Evolutionary conservation across 2,329 filamentous ascomycete species (phyloP), one percentile per base, ranked within the genome.

Genomic region (Didymella exigua): DNA sequence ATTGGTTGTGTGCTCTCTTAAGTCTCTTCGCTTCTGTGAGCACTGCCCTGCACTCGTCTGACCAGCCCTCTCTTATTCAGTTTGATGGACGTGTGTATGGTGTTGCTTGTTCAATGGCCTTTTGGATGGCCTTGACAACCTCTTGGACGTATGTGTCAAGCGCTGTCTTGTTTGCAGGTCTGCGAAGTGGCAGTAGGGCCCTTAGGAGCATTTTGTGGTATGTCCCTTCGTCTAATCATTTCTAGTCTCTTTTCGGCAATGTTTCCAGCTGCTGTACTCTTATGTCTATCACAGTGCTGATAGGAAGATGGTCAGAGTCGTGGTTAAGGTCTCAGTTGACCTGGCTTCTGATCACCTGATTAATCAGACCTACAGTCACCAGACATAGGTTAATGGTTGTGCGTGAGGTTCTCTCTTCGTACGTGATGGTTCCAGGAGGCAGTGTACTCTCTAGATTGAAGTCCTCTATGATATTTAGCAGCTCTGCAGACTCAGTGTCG

Each of bases 261-360:
- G 24, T 41, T 14, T 53, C 26, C 4, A 49, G 41, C 9, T 30
- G 23, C 24, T 46, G 52, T 31, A 49, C 18, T 3, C 41, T 50
- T 24, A 60, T 52, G 36, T 62, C 54, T 23, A 64, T 41, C 11
- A 50, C 30, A 9, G 55, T 67, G 42, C 54, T 54, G 13, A 67
- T 63, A 4, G 60, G 63, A 11, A 67, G 53, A 48, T 67, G 53
- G 48, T 66, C 58, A 11, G 61, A 67, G 53, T 63, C 49, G 49
- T 67, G 56, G 34, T 65, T 57, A 8, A 65, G 41, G 18, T 58
- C 47, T 9, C 41, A 21, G 24, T 49, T 42, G 16, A 59, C 41
- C 31, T 49, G 21, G 43, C 62, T 56, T 16, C 37, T 56, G 30
- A 61, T 60, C 14, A 58, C 30, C 54, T 8, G 49, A 40, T 31